Evolutionary conservation across 768 basidiomycete genomes (phyloP).

Genomic region (Hebeloma cylindrosporum): DNA sequence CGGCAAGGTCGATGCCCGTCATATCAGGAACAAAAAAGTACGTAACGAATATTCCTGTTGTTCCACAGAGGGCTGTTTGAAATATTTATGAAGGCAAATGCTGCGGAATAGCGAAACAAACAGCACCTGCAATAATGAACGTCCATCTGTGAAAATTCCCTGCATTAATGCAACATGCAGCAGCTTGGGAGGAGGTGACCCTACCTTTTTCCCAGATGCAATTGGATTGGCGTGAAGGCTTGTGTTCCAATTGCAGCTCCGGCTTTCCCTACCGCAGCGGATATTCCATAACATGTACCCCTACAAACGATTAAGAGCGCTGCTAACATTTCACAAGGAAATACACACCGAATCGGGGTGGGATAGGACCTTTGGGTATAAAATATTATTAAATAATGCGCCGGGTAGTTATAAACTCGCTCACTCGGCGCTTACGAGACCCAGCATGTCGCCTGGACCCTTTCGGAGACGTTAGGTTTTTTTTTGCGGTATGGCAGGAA

Average conservation of each 20-base stretch:
- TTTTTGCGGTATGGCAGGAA: neutral
- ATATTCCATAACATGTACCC: conserved; percentile 70
- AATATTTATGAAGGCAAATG: neutral
- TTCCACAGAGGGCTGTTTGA: conserved; percentile 57
- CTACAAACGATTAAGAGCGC: conserved; percentile 20
- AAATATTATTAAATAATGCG: conserved; percentile 2
- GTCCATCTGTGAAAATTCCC: conserved; percentile 47
- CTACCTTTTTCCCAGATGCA: conserved; percentile 63
- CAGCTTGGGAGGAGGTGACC: conserved; percentile 14
- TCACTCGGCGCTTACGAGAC: conserved; percentile 65
- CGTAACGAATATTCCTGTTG: conserved; percentile 60
- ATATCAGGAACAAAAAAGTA: conserved; percentile 70
- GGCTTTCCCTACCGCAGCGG: conserved; percentile 66
- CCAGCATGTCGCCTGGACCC: conserved; percentile 75
- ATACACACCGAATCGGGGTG: conserved; percentile 56
- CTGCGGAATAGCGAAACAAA: neutral
- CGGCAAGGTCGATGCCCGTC: conserved; percentile 64
- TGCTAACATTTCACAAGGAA: neutral
- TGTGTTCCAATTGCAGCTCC: conserved; percentile 75
- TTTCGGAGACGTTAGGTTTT: conserved; percentile 18
- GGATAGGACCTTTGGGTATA: conserved; percentile 49
- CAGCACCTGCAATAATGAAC: conserved; percentile 49
- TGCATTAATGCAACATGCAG: neutral
- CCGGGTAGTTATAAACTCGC: conserved; percentile 14
- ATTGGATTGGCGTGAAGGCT: conserved; percentile 67